These are phyloP conservation scores for Nannochloropsis gaditana DNA, from an alignment of 108 stramenopile species.

Conservation along the genomic window DNA sequence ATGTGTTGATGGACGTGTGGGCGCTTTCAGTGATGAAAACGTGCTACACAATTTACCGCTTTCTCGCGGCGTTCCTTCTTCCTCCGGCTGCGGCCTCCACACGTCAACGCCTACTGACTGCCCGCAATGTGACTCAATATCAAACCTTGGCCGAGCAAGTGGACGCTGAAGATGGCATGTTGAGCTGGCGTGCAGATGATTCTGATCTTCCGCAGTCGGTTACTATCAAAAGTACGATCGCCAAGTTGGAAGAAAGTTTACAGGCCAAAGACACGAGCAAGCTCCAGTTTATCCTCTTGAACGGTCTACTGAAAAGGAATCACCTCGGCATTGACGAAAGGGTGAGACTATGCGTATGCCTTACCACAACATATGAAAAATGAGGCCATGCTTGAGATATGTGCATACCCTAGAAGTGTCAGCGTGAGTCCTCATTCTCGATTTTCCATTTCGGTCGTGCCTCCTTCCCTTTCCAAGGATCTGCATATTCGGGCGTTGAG, in stretches of 20 bases:
- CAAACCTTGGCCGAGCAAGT: neutral
- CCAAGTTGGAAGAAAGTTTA: neutral
- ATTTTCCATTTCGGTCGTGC: neutral
- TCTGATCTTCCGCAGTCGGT: neutral
- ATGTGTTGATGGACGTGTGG: neutral
- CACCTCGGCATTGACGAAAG: conserved; percentile 73
- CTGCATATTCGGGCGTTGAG: neutral
- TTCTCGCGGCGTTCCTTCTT: neutral
- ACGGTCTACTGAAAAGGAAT: conserved; percentile 77
- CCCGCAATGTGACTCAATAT: neutral
- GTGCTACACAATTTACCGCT: neutral
- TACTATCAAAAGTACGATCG: neutral
- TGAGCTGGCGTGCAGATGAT: neutral
- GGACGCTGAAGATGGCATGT: neutral
- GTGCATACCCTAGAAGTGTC: too few relatives aligned
- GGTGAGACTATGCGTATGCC: neutral
- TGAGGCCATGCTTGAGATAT: too few relatives aligned
- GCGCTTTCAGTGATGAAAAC: neutral
- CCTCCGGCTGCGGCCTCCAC: neutral
- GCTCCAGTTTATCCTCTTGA: conserved; percentile 50
- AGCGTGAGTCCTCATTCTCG: too few relatives aligned
- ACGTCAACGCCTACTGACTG: conserved; percentile 16
- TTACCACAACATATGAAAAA: too few relatives aligned
- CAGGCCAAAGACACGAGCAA: conserved; percentile 13
- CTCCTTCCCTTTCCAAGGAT: neutral